Evolutionary conservation across 164 flowering plant genomes (phyloP), one percentile per base, ranked within the genome.

Genomic region (Berberis vulgaris): DNA sequence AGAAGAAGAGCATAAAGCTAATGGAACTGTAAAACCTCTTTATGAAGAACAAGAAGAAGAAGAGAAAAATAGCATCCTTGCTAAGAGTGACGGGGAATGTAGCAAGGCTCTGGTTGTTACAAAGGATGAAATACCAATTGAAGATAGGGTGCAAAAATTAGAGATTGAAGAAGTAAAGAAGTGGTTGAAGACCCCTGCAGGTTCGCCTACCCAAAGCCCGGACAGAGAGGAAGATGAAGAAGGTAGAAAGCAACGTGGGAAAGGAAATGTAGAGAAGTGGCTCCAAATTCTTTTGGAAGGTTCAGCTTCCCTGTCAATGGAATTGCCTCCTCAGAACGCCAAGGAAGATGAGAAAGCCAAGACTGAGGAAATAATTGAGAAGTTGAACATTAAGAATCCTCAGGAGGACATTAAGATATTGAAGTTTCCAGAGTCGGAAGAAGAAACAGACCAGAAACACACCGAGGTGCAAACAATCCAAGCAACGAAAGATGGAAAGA

Each of bases 221-320:
- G 80, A 72, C 26, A 26, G 26, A 12, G 87, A 85, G 73, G 93
- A 88, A 55, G 95, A 91, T 45, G 96, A 91, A 68, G 97, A 91
- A 58, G 79, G 69, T 69, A 82, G 90, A 73, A 81, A 75, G 71
- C 78, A 78, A 60, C 84, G 88, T 43, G 99, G 99, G 13, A 89
- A 86, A 79, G 91, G 91, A 11, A 87, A 94, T 72, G 83, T 94
- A 2, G 99, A 94, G 75, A 94, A 83, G 74, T 94, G 99, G 99
- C 89, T 94, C 5, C 83, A 84, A 50, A 80, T 86, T 78, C 81
- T 94, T 64, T 64, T 88, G 67, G 92, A 88, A 11, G 76, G 85
- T 49, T 60, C 79, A 55, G 91, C 78, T 45, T 73, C 62, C 13
- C 42, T 54, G 26, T 26, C 26, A 1, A 44, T 47, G 45, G 81